Evolutionary conservation across 495 filamentous ascomycete genomes (phyloP).

Genomic region (Podospora sp.): DNA sequence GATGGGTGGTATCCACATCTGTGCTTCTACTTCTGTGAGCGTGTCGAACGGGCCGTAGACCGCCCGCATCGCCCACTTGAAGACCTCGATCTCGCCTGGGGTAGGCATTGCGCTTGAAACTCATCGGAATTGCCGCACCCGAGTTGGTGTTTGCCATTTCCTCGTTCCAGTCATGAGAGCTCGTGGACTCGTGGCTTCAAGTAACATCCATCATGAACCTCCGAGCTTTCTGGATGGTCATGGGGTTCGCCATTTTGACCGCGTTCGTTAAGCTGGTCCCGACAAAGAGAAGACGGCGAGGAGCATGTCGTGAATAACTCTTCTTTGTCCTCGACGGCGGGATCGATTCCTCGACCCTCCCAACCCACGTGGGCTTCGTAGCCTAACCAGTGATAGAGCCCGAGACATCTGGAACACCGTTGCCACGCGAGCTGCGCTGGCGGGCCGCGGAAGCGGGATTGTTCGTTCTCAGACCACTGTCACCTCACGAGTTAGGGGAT

Average conservation of each 20-base stretch:
- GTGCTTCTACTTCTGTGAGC: constrained; percentile 26
- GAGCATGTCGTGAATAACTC: background rate
- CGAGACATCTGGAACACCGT: too few relatives aligned
- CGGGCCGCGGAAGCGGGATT: background rate
- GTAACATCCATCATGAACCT: background rate
- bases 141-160: constrained; percentile 1
- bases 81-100: constrained; percentile 27
- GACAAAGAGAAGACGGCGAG: background rate
- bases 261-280: background rate
- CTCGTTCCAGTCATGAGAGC: background rate
- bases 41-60: constrained; percentile 48
- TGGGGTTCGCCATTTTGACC: background rate
- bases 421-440: background rate
- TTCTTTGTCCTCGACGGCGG: background rate
- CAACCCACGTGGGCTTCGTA: too few relatives aligned
- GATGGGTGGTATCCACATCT: constrained; percentile 35
- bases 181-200: background rate
- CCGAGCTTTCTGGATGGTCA: background rate
- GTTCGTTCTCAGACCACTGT: background rate
- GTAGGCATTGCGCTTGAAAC: constrained; percentile 23
- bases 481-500: background rate
- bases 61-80: constrained; percentile 43
- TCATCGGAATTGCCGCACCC: background rate
- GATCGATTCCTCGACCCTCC: too few relatives aligned
- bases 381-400: too few relatives aligned